Conservation (phyloP, 495 filamentous ascomycete genomes). For the Astrothelium macrocarpum region DNA sequence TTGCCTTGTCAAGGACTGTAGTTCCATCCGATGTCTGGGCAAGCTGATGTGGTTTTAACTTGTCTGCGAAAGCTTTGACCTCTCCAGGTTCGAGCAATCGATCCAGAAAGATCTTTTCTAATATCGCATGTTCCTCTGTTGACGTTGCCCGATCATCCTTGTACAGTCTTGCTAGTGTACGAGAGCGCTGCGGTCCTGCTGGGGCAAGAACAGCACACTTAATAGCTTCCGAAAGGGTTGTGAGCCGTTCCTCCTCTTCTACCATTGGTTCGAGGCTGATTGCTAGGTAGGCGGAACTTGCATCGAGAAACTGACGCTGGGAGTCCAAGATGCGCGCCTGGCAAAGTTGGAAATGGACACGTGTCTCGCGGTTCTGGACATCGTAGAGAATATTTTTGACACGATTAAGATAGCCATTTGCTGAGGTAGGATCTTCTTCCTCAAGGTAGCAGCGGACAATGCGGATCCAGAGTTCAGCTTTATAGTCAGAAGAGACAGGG, state of each 20-base stretch:
- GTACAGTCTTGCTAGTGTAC: conserved; percentile 71
- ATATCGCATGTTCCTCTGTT: conserved; percentile 71
- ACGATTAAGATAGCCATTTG: conserved; percentile 81
- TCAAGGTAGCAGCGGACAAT: conserved; percentile 93
- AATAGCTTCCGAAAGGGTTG: conserved; percentile 79
- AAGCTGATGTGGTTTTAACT: conserved; percentile 76
- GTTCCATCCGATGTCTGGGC: conserved; percentile 79
- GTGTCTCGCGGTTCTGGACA: conserved; percentile 57
- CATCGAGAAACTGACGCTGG: conserved; percentile 82
- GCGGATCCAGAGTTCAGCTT: conserved; percentile 76
- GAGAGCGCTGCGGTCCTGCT: conserved; percentile 75
- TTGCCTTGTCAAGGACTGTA: conserved; percentile 88
- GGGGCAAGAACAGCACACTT: conserved; percentile 90
- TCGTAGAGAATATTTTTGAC: conserved; percentile 84
- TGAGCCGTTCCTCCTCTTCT: conserved; percentile 74
- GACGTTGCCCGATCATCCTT: conserved; percentile 79
- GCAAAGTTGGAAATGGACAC: conserved; percentile 77
- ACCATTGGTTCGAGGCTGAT: conserved; percentile 66
- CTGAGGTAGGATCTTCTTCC: conserved; percentile 79
- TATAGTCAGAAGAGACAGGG: conserved; percentile 65
- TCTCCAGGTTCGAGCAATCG: conserved; percentile 70
- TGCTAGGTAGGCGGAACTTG: conserved; percentile 74
- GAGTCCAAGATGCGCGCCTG: conserved; percentile 90
- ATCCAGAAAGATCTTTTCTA: conserved; percentile 97
- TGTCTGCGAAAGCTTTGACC: conserved; percentile 73